Evolutionary conservation across 2,329 filamentous ascomycete genomes (phyloP).

Genomic region (Ceratocystis huliohia): DNA sequence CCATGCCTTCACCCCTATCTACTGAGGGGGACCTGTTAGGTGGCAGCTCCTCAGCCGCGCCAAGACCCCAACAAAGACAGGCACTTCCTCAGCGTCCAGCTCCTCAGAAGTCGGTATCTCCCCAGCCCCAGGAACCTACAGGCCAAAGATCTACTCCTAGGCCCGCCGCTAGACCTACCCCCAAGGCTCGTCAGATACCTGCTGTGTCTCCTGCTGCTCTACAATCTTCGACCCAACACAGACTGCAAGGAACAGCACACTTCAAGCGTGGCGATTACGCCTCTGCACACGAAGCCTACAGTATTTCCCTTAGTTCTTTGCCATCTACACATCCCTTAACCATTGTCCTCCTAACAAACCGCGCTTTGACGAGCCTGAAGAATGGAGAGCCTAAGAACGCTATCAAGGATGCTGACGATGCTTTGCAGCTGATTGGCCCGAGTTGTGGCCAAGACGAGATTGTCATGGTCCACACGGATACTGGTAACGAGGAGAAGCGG

Average conservation of each 20-base stretch:
- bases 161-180: constrained; percentile 24
- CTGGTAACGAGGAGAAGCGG: constrained; percentile 51
- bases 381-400: constrained; percentile 83
- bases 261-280: constrained; percentile 93
- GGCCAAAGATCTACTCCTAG: neutral
- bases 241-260: constrained; percentile 68
- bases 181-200: constrained; percentile 46
- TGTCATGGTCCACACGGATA: constrained; percentile 51
- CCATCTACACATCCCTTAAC: constrained; percentile 69
- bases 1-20: constrained; percentile 30
- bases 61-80: constrained; percentile 31
- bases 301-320: constrained; percentile 59
- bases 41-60: constrained; percentile 17
- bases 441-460: constrained; percentile 67
- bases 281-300: constrained; percentile 71
- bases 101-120: constrained; percentile 30
- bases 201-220: constrained; percentile 55
- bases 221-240: constrained; percentile 62
- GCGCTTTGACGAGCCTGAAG: constrained; percentile 78
- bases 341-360: constrained; percentile 84
- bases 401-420: constrained; percentile 70
- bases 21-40: constrained; percentile 56
- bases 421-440: constrained; percentile 66
- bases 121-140: neutral
- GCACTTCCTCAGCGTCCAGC: constrained; percentile 30